phyloP scores from a whole-genome alignment of 371 early-diverging fungal species.

The Rhizopus sp. region DNA sequence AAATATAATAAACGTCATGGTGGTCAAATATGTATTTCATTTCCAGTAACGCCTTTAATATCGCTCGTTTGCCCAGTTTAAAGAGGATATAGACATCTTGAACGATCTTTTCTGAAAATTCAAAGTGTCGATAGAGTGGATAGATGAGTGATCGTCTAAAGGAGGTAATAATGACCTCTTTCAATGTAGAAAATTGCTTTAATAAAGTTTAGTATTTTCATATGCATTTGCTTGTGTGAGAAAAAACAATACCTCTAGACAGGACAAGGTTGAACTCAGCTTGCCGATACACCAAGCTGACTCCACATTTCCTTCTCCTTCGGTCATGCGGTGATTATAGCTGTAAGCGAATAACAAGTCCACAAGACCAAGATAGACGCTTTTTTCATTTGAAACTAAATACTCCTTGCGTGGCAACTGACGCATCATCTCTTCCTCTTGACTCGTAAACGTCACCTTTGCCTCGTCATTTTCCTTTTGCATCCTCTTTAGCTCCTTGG shows the following conservation, averaged over 20 bases:
- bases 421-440: slow-evolving; percentile 75
- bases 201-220: neutral
- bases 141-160: slow-evolving; percentile 82
- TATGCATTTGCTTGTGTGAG: neutral
- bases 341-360: slow-evolving; percentile 92
- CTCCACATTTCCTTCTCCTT: slow-evolving; percentile 89
- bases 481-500: slow-evolving; percentile 57
- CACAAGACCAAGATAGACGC: slow-evolving; percentile 83
- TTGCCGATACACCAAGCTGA: slow-evolving; percentile 91
- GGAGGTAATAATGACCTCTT: slow-evolving; percentile 61
- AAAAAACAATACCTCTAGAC: slow-evolving; percentile 64
- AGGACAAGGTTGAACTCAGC: slow-evolving; percentile 77
- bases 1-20: slow-evolving; percentile 85
- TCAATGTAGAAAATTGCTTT: slow-evolving; percentile 67
- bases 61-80: slow-evolving; percentile 79
- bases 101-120: slow-evolving; percentile 65
- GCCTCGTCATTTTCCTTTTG: slow-evolving; percentile 45
- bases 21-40: slow-evolving; percentile 79
- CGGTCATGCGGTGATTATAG: slow-evolving; percentile 83
- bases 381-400: slow-evolving; percentile 62
- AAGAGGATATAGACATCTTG: slow-evolving; percentile 85
- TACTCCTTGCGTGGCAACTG: slow-evolving; percentile 80
- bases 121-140: slow-evolving; percentile 84
- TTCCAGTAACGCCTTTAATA: slow-evolving; percentile 79
- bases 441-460: slow-evolving; percentile 60